Conservation (phyloP, 805 yeast species). For the Geotrichum ghanense region DNA sequence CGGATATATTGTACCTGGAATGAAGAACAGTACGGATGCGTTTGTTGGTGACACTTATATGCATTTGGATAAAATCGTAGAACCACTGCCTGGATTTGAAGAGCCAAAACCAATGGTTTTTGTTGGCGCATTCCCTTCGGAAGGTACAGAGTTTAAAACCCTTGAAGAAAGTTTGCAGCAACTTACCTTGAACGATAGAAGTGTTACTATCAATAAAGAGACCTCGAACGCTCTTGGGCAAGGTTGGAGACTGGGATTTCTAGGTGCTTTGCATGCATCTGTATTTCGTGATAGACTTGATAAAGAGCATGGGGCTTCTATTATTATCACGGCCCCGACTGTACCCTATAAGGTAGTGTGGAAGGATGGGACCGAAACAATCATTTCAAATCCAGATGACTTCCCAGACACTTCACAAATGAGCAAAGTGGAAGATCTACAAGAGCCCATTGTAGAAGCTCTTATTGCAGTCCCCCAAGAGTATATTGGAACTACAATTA, state of each 20-base stretch:
- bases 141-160: slow-evolving; percentile 78
- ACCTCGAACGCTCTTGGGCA: slow-evolving; percentile 91
- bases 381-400: slow-evolving; percentile 83
- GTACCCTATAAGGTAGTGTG: slow-evolving; percentile 81
- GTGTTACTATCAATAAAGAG: slow-evolving; percentile 81
- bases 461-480: slow-evolving; percentile 86
- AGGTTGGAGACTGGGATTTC: slow-evolving; percentile 94
- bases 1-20: slow-evolving; percentile 89
- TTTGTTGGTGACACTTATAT: slow-evolving; percentile 84
- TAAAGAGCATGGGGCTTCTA: slow-evolving; percentile 86
- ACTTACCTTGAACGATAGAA: slow-evolving; percentile 80
- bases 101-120: slow-evolving; percentile 98
- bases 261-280: slow-evolving; percentile 91
- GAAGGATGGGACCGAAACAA: slow-evolving; percentile 48
- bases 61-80: slow-evolving; percentile 41
- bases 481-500: slow-evolving; percentile 76
- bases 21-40: slow-evolving; percentile 80
- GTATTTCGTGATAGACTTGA: slow-evolving; percentile 87
- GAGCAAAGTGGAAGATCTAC: slow-evolving; percentile 37
- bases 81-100: slow-evolving; percentile 87
- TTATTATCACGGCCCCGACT: slow-evolving; percentile 89
- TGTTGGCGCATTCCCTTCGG: slow-evolving; percentile 96
- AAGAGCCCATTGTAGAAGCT: slow-evolving; percentile 87
- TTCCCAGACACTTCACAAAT: slow-evolving; percentile 53
- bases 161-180: slow-evolving; percentile 86